Conservation (phyloP, 2,329 filamentous ascomycete species). For the Microsporum ferrugineum region DNA sequence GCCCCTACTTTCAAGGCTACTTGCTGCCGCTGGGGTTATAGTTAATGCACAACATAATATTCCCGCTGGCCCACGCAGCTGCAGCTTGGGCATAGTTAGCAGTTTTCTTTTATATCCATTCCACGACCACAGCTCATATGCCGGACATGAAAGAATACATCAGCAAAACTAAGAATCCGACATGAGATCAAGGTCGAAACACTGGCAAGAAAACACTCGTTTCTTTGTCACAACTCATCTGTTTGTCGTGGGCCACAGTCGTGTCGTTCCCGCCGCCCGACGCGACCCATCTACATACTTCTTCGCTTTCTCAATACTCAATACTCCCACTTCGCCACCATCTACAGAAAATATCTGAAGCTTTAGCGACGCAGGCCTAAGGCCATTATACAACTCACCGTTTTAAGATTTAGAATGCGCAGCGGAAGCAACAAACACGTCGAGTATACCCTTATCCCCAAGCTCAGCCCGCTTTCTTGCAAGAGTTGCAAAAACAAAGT, state of each 20-base stretch:
- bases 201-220: not conserved
- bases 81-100: not conserved
- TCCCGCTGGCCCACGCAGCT: not conserved
- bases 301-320: not conserved
- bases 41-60: not conserved
- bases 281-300: not conserved
- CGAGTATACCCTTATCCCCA: not conserved
- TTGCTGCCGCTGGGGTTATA: not conserved
- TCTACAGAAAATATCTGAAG: not conserved
- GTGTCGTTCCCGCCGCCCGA: not conserved
- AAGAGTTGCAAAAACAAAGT: not conserved
- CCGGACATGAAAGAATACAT: not conserved
- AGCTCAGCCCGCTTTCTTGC: not conserved
- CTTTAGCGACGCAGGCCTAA: not conserved
- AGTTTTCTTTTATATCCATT: not conserved
- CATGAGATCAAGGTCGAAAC: not conserved
- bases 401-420: not conserved
- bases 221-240: not conserved
- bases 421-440: not conserved
- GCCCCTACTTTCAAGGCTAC: not conserved
- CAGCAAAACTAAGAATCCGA: not conserved
- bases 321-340: not conserved
- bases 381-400: not conserved
- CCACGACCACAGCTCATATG: not conserved
- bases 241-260: conserved; percentile 1